A percentile compares a stretch with the other conserved stretches of the same genome.
These are phyloP conservation scores for Mallotus repandus DNA, from an alignment of 441 rosid species.

Conservation along the genomic window DNA sequence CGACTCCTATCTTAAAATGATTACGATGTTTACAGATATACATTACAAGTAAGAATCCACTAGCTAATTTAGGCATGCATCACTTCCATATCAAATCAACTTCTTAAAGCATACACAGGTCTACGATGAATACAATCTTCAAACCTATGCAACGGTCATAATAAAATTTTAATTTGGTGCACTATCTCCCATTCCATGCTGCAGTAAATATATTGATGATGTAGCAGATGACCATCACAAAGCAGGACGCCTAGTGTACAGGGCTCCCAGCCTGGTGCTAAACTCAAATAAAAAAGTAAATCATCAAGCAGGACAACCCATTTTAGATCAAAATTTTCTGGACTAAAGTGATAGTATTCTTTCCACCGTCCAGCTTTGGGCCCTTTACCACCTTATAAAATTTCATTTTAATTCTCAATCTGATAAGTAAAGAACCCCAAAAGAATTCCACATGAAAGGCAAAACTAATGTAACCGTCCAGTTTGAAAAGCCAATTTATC, in stretches of 20 bases:
- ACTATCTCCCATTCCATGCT: neutral
- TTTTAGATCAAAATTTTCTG: neutral
- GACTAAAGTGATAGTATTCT: neutral
- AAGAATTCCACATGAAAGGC: neutral
- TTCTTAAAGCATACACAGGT: neutral
- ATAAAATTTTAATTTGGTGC: neutral
- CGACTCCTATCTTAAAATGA: neutral
- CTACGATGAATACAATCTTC: neutral
- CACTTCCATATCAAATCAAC: neutral
- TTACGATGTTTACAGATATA: too few relatives aligned
- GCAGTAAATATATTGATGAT: neutral
- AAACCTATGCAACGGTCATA: neutral
- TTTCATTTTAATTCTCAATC: neutral
- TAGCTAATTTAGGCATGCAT: constrained; percentile 1
- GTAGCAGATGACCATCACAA: neutral
- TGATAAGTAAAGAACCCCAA: neutral
- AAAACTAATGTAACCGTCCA: too few relatives aligned
- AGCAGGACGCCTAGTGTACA: neutral
- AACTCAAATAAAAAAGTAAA: neutral
- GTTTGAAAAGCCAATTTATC: too few relatives aligned
- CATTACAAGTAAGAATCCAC: neutral
- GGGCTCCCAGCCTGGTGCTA: too few relatives aligned
- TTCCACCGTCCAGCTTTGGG: neutral
- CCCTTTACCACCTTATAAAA: neutral
- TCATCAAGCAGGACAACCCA: neutral